Evolutionary conservation across 106 monocot species (phyloP).

Genomic region (Hemerocallis citrina): DNA sequence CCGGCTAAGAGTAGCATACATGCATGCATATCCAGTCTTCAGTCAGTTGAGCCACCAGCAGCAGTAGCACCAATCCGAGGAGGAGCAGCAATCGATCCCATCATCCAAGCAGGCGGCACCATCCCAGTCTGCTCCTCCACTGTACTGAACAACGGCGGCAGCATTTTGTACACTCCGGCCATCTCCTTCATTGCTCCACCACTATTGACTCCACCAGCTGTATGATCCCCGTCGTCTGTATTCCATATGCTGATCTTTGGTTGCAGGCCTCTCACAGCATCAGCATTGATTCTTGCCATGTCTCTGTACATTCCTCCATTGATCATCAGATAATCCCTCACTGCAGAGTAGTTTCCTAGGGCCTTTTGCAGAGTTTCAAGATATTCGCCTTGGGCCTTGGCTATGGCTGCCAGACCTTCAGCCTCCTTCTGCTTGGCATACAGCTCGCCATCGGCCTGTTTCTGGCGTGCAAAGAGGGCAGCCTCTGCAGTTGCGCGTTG

Average conservation of each 20-base stretch:
- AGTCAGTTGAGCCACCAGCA: too few species aligned
- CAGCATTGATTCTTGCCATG: conserved; percentile 40
- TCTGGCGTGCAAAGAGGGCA: conserved; percentile 26
- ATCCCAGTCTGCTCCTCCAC: conserved; percentile 82
- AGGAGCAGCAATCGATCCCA: too few species aligned
- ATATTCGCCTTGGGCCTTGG: conserved; percentile 37
- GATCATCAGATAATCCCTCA: conserved; percentile 71
- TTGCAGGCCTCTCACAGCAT: conserved; percentile 38
- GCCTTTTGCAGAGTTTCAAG: conserved; percentile 26
- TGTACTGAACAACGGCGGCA: conserved; percentile 64
- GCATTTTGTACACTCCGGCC: conserved; percentile 64
- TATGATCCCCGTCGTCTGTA: conserved; percentile 1
- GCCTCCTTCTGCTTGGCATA: conserved; percentile 56
- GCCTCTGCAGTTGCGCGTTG: conserved; percentile 40
- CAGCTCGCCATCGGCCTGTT: conserved; percentile 58
- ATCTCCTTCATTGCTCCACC: conserved; percentile 67
- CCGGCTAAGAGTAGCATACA: too few species aligned
- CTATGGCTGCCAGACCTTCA: conserved; percentile 34
- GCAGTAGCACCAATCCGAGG: too few species aligned
- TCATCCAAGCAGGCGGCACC: conserved; percentile 72
- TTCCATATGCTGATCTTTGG: conserved; percentile 72
- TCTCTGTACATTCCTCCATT: conserved; percentile 45
- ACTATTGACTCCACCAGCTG: neutral
- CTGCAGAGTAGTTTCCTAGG: conserved; percentile 34
- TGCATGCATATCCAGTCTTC: too few species aligned